Evolutionary conservation across 306 rosid species (phyloP), one percentile per base, ranked within the genome.

Genomic region (Prunus padus): DNA sequence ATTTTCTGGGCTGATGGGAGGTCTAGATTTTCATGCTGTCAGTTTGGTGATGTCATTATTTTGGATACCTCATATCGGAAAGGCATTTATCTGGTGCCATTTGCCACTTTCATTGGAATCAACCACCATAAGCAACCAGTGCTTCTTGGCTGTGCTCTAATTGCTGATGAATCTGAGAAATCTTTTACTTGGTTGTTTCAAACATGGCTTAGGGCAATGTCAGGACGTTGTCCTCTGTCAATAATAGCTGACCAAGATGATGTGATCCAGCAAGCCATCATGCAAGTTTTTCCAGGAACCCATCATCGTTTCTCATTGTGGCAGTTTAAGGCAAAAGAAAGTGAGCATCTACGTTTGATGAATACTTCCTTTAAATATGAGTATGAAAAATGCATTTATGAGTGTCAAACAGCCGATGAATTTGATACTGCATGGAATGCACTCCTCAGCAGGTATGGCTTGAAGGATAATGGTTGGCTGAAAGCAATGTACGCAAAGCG

Each of bases 1-100:
- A 59, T 95, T 76, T 95, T 95, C 84, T 95, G 97, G 98, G 97
- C 98, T 30, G 98, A 95, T 83, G 97, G 98, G 66, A 87, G 95
- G 84, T 92, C 97, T 68, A 85, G 98, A 76, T 95, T 90, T 81
- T 92, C 97, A 66, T 87, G 92, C 84, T 89, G 96, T 79, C 98
- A 87, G 85, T 95, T 92, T 75, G 97, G 97, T 63, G 98, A 95
- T 88, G 87, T 83, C 70, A 77, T 95, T 37, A 85, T 90, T 75
- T 74, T 92, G 12, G 98, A 95, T 65, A 88, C 97, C 40, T 92
- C 97, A 18, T 95, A 92, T 67, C 79, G 96, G 54, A 88, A 92
- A 79, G 85, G 91, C 51, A 86, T 83, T 49, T 89, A 84, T 88
- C 57, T 83, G 86, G 96, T 89, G 33, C 97, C 98, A 20, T 92